Percentiles rank a stretch among this genome's conserved stretches.
These are phyloP conservation scores for Musa acuminata DNA, from an alignment of 176 grass and related monocot genomes.

Conservation along the genomic window DNA sequence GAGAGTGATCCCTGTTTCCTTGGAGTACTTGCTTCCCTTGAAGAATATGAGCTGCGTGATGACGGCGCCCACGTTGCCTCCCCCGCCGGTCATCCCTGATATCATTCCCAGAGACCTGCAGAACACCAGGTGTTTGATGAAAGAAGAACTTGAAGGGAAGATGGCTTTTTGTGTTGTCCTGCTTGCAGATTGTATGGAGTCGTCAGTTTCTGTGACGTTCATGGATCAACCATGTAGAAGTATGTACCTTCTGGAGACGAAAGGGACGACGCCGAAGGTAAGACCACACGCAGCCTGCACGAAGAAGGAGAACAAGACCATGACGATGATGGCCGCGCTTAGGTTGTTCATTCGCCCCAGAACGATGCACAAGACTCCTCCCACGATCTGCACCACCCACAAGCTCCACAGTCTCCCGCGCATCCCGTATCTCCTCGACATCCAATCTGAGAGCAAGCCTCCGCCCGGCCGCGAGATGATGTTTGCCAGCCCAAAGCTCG, in stretches of 20 bases:
- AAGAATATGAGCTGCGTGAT: constrained; percentile 91
- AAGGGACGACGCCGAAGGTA: constrained; percentile 79
- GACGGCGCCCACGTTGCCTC: constrained; percentile 78
- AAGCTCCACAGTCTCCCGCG: constrained; percentile 84
- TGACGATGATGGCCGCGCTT: constrained; percentile 40
- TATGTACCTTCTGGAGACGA: constrained; percentile 49
- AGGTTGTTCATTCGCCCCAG: constrained; percentile 47
- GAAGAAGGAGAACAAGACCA: constrained; percentile 88
- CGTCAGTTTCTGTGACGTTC: no score
- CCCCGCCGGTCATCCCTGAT: constrained; percentile 81
- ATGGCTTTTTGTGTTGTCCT: no score
- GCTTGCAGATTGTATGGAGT: no score
- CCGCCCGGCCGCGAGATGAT: constrained; percentile 63
- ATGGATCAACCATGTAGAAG: not conserved
- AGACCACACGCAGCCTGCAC: constrained; percentile 74
- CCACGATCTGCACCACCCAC: constrained; percentile 62
- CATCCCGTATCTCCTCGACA: constrained; percentile 60
- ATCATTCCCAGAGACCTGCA: constrained; percentile 66
- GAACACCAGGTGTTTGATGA: not conserved
- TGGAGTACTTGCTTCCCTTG: constrained; percentile 50
- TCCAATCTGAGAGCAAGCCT: constrained; percentile 59
- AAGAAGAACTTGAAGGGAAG: not conserved
- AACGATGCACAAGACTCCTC: constrained; percentile 49
- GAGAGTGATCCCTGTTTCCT: constrained; percentile 74
- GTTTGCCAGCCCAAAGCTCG: constrained; percentile 86